Evolutionary conservation across 2,329 filamentous ascomycete species (phyloP), one percentile per base, ranked within the genome.

Genomic region (Teratosphaeria gauchensis): DNA sequence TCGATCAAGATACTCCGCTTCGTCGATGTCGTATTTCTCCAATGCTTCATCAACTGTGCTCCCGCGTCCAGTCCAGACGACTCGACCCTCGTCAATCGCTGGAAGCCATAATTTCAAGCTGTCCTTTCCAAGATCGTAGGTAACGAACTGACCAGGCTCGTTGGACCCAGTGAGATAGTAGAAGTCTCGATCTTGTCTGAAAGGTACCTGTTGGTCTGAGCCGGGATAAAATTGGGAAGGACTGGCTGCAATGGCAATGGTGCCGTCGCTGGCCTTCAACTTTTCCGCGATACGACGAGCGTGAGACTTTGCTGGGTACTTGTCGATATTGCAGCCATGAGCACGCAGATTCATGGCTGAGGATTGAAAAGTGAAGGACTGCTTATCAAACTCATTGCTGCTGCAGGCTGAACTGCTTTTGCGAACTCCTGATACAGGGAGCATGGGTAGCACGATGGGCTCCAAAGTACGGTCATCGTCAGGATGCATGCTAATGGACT

Each of bases 61-160:
- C 0, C 92, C 94, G 16, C 97, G 81, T 12, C 94, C 94, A 31
- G 88, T 89, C 92, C 92, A 99, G 70, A 97, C 90, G 59, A 97
- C 91, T 57, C 85, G 86, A 51, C 94, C 89, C n/a, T 90, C 83
- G 66, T 96, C 86, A 67, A 92, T 83, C 16, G 91, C 89, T 1
- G 94, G 92, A 67, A 99, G 92, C 77, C 92, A 99, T 54, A 99
- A 84, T 2, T 87, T 95, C 48, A 92, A 83, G 66, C 85, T 84
- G 64, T 85, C 82, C 54, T 83, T 80, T 53, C 82, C 78, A 59
- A 95, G 86, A 64, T 96, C 87, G 78, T 96, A 96, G 58, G 87
- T 82, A 61, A 90, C 82, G 71, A 86, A 86, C 68, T 87, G 87
- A 74, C 96, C 91, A 60, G 92, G 83, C 32, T 95, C 80, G 62